Percentiles rank a stretch among this genome's conserved stretches.
Conservation (phyloP, 441 rosid species). For the Euphorbia schlechtendalii region DNA sequence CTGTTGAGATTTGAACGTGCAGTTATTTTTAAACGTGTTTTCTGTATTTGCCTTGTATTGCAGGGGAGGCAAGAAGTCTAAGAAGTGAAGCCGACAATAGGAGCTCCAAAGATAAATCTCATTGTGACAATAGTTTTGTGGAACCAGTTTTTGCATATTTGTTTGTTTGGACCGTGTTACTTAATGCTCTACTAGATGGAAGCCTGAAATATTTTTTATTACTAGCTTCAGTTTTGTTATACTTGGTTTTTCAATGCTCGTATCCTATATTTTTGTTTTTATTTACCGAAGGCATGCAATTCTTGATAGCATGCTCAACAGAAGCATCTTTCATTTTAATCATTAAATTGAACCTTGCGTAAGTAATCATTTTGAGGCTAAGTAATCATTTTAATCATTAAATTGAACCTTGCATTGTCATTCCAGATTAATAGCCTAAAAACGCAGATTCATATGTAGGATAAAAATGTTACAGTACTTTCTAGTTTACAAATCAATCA, state of each 20-base stretch:
- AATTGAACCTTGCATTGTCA: background rate
- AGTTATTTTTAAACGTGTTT: background rate
- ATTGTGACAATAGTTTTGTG: conserved; percentile 14
- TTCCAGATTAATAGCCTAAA: background rate
- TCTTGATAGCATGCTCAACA: too few relatives aligned
- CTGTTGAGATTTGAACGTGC: background rate
- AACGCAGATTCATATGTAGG: background rate
- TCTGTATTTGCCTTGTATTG: background rate
- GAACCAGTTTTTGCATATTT: conserved; percentile 5
- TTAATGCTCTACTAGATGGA: conserved; percentile 1
- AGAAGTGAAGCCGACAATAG: conserved; percentile 35
- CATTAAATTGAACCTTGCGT: too few relatives aligned
- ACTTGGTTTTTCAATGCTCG: too few relatives aligned
- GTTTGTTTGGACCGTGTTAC: conserved; percentile 16
- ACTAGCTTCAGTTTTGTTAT: too few relatives aligned
- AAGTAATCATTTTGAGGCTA: too few relatives aligned
- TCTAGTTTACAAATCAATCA: background rate
- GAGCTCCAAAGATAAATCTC: background rate
- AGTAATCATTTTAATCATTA: background rate
- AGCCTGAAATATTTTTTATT: background rate
- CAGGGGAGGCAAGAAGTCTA: conserved; percentile 59
- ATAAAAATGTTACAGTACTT: background rate
- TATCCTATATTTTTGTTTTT: too few relatives aligned
- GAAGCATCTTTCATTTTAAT: too few relatives aligned
- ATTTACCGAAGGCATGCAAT: too few relatives aligned